Base-by-base conservation (phyloP, 2,329 filamentous ascomycete genomes). In the Penicillium freii region DNA sequence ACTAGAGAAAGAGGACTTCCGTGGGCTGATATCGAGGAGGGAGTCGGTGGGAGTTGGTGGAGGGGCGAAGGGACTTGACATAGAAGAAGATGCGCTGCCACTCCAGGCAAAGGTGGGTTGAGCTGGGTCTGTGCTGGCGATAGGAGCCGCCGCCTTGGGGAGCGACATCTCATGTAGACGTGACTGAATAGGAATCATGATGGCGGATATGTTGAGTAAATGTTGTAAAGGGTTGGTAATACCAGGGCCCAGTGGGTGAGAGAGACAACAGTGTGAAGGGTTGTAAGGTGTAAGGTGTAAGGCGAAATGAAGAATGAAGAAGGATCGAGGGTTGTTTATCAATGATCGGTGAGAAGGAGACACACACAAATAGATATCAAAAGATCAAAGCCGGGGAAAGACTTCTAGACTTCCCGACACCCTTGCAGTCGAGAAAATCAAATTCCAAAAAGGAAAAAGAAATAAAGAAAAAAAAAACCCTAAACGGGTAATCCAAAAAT, bases 1-100 rank as follows among this genome's bases (percentile, higher is more conserved):
- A 27, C 65, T 70, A 25, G 74, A 76, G 67, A 77, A 77, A 36
- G 74, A 76, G 9, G 71, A 73, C 61, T 76, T 77, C 69, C 73
- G 73, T 10, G 75, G 75, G 36, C 68, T 69, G 62, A 77, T 76
- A 54, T 77, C 75, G 46, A 75, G 70, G 2, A 76, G 62, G 19
- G 69, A 69, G 61, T 77, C 71, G 61, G 61, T 71, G 11, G 72
- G 73, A 25, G 73, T 73, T 15, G 75, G 72, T 33, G 75, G 74
- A 21, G 75, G 75, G 19, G 75, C 73, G 21, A 73, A 71, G 19
- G 73, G 74, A 43, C 64, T 69, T 11, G 68, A 68, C 45, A 66
- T 66, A 34, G 65, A 68, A 13, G 71, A 72, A 40, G 69, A 71
- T 39, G 63, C 63, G 52, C 65, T 67, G 19, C 65, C 62, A 58